Evolutionary conservation across 2,329 filamentous ascomycete species (phyloP).

Genomic region (Aspergillaceae sp.): DNA sequence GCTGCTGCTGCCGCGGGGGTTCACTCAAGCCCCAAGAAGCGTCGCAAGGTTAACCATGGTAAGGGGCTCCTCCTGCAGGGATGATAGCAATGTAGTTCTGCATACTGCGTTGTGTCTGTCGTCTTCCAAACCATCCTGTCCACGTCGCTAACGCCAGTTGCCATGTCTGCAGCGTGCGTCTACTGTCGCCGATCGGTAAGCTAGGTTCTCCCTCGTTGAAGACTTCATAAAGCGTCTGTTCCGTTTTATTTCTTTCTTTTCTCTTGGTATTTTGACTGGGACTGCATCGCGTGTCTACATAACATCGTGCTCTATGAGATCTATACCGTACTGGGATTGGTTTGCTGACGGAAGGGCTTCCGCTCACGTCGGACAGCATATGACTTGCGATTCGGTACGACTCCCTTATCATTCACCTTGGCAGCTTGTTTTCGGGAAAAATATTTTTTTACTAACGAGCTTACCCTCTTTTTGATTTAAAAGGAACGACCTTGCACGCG

Average conservation of each 20-base stretch:
- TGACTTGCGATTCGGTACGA: constrained; percentile 84
- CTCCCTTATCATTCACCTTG: constrained; percentile 13
- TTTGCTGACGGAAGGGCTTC: constrained; percentile 40
- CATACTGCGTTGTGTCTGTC: neutral
- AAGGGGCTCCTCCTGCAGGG: constrained; percentile 35
- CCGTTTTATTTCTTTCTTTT: constrained; percentile 5
- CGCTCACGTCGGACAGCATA: constrained; percentile 57
- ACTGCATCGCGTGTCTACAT: neutral
- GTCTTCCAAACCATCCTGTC: constrained; percentile 1
- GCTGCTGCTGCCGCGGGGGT: constrained; percentile 22
- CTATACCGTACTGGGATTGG: constrained; percentile 9
- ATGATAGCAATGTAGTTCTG: constrained; percentile 9
- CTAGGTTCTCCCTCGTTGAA: constrained; percentile 24
- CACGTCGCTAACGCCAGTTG: constrained; percentile 16
- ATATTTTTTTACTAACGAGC: constrained; percentile 23
- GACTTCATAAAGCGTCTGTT: neutral
- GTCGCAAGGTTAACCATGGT: constrained; percentile 86
- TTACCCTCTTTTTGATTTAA: constrained; percentile 29
- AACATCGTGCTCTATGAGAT: too few relatives aligned
- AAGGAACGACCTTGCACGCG: constrained; percentile 93
- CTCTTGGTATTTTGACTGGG: constrained; percentile 8
- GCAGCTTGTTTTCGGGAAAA: neutral
- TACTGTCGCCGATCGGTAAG: constrained; percentile 87
- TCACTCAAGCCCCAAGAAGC: constrained; percentile 61
- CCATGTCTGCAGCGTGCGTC: constrained; percentile 61